Percentiles rank a stretch among this genome's conserved stretches.
phyloP scores from a whole-genome alignment of 148 eudicot genomes.

The Talinum fruticosum region DNA sequence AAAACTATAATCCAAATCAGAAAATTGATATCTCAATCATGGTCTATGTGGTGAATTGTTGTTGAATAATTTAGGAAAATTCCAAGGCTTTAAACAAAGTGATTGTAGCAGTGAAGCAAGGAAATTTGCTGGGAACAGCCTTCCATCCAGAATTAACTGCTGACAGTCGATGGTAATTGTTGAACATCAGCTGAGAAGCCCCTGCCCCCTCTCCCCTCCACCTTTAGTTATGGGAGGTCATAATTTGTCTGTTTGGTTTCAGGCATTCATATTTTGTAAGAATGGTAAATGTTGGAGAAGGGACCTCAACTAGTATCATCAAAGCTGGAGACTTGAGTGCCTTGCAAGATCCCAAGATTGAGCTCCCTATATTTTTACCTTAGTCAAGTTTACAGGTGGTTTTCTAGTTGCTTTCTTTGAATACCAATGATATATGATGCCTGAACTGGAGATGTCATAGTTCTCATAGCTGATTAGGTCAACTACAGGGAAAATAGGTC shows the following conservation, averaged over 20 bases:
- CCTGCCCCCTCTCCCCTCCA: neutral
- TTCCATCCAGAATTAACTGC: constrained; percentile 95
- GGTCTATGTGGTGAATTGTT: neutral
- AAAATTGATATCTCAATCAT: neutral
- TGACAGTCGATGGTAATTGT: constrained; percentile 71
- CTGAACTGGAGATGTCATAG: neutral
- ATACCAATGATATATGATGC: neutral
- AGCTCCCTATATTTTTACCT: constrained; percentile 64
- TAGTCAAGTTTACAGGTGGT: neutral
- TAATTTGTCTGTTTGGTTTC: constrained; percentile 10
- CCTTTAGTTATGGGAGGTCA: neutral
- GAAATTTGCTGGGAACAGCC: constrained; percentile 86
- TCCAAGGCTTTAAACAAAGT: constrained; percentile 50
- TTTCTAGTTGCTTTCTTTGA: neutral
- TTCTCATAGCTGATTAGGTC: neutral
- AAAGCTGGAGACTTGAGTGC: constrained; percentile 31
- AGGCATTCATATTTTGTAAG: constrained; percentile 93
- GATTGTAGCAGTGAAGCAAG: constrained; percentile 84
- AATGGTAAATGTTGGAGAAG: constrained; percentile 55
- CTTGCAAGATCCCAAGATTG: constrained; percentile 34
- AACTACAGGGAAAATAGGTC: neutral
- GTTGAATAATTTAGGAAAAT: constrained; percentile 39
- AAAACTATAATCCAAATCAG: too few relatives aligned
- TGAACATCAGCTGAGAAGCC: neutral
- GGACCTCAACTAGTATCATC: constrained; percentile 40